Base-by-base conservation (phyloP, 2,329 filamentous ascomycete species). In the Dothidotthia symphoricarpi region DNA sequence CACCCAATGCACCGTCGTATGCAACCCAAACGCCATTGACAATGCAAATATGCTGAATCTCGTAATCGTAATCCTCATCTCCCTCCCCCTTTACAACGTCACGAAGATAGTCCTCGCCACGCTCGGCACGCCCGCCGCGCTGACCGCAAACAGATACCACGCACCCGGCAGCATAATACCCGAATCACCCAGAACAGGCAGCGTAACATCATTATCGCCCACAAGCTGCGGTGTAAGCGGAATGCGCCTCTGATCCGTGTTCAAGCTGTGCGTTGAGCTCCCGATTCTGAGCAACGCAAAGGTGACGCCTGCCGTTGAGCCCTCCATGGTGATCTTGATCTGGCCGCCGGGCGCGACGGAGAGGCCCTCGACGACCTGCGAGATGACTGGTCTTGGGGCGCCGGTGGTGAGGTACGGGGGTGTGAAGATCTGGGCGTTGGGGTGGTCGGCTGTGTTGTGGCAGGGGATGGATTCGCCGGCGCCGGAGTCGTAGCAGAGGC, bases 361-460 rank as follows among this genome's bases (percentile, higher is more conserved):
- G 4, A 28, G 29, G n/a, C 28, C 31, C 5, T 22, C 34, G 10
- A 50, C 19, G 19, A 22, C 6, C 3, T 39, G 34, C 4, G 39
- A 34, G 24, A 55, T 55, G 16, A 49, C 29, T 8, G 51, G 53
- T 12, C 49, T 36, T 3, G 39, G 19, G 11, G 39, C 41, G 4
- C 40, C 41, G 11, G 47, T 70, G 42, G 74, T 73, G 1, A 80
- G 72, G 39, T 81, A 80, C 0, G 73, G 69, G 2, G 77, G 77
- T 6, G 66, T 70, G 54, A 72, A 80, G 39, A 81, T 71, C 55
- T 80, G 70, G 9, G 57, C 74, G 43, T 80, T 74, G 13, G 46
- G 35, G 25, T 55, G 49, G 4, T 58, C 64, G 16, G 80, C 62
- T 0, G 73, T 76, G 17, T 75, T 69, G 41, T 75, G 49, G 49